phyloP scores from a whole-genome alignment of 1,284 basidiomycete species.

The Cyathus olla region DNA sequence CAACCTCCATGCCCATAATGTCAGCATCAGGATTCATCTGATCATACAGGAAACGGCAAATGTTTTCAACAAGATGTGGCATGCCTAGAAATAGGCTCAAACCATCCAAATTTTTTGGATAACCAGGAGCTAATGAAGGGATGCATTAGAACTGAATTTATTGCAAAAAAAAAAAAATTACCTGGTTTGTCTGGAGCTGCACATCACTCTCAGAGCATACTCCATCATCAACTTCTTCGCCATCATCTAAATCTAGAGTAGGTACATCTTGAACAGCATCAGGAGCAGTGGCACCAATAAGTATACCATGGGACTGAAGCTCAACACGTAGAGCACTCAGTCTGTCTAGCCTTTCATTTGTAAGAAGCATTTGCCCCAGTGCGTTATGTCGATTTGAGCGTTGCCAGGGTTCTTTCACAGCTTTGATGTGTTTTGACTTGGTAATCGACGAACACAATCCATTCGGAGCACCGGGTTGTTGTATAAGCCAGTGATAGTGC shows the following conservation, averaged over 20 bases:
- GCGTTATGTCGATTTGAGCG: conserved; percentile 1
- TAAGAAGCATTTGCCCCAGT: not conserved
- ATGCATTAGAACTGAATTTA: no score
- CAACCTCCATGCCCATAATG: not conserved
- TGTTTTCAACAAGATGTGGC: conserved; percentile 16
- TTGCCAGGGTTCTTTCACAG: conserved; percentile 40
- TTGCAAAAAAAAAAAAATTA: not conserved
- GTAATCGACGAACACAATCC: conserved; percentile 33
- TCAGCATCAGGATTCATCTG: conserved; percentile 19
- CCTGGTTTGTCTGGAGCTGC: not conserved
- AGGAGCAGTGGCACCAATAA: not conserved
- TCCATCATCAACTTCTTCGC: not conserved
- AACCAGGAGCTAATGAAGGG: not conserved
- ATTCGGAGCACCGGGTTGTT: conserved; percentile 28
- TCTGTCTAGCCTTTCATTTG: not conserved
- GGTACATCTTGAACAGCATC: not conserved
- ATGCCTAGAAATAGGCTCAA: not conserved
- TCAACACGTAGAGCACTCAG: not conserved
- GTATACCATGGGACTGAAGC: not conserved
- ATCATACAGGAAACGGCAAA: conserved; percentile 30
- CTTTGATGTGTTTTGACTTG: conserved; percentile 30
- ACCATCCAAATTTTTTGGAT: not conserved
- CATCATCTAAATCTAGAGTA: not conserved
- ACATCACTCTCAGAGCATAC: not conserved
- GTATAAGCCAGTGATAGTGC: conserved; percentile 23